Percentiles rank a stretch among this genome's conserved stretches.
phyloP scores from a whole-genome alignment of 257 asterid species.

The Datura wrightii region DNA sequence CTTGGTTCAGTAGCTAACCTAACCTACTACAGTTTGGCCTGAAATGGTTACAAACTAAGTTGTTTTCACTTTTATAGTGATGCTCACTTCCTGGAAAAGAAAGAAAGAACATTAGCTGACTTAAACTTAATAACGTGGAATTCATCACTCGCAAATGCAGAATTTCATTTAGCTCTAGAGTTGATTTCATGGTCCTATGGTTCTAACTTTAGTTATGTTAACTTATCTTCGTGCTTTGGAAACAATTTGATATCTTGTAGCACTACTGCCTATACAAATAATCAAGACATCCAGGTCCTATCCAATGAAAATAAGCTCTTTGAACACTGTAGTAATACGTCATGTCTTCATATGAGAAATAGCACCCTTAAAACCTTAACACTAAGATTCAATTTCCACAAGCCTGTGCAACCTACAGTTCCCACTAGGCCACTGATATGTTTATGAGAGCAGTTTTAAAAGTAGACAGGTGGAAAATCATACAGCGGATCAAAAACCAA shows the following conservation, averaged over 20 bases:
- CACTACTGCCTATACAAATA: background rate
- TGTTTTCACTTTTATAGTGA: background rate
- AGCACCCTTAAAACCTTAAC: background rate
- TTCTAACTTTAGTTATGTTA: background rate
- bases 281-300: background rate
- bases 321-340: background rate
- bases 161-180: background rate
- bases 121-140: background rate
- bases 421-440: background rate
- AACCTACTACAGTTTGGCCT: background rate
- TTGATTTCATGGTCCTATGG: background rate
- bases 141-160: background rate
- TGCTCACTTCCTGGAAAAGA: background rate
- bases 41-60: background rate
- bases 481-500: background rate
- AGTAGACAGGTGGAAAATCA: background rate
- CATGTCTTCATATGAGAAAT: background rate
- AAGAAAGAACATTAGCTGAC: background rate
- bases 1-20: background rate
- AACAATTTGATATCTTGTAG: background rate
- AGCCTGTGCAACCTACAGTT: background rate
- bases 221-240: background rate
- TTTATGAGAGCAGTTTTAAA: background rate
- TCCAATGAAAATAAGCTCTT: background rate
- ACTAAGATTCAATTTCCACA: background rate